These are phyloP conservation scores for Plenodomus biglobosus DNA, from an alignment of 2,329 filamentous ascomycete genomes.

Conservation along the genomic window DNA sequence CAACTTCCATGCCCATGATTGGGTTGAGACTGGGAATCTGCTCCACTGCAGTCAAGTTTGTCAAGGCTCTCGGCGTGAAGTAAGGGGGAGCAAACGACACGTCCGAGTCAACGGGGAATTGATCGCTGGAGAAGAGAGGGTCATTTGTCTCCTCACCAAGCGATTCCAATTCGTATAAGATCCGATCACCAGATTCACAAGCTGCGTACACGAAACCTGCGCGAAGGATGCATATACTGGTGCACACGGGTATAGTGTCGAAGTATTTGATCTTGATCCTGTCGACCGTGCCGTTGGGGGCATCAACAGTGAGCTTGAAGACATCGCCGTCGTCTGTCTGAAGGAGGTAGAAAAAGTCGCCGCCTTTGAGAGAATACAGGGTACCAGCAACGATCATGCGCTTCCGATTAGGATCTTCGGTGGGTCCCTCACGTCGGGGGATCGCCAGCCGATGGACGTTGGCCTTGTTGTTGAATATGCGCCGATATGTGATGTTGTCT, in stretches of 20 bases:
- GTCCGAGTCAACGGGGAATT: conserved; percentile 74
- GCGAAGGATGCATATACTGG: conserved; percentile 87
- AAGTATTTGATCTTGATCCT: conserved; percentile 95
- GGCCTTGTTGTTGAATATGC: conserved; percentile 72
- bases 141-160: conserved; percentile 95
- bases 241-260: conserved; percentile 87
- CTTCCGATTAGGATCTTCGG: conserved; percentile 90
- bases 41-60: conserved; percentile 84
- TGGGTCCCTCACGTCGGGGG: conserved; percentile 80
- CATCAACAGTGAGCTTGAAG: conserved; percentile 93
- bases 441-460: conserved; percentile 87
- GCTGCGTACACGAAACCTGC: conserved; percentile 94
- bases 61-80: conserved; percentile 76
- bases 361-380: conserved; percentile 96
- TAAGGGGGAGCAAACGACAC: conserved; percentile 76
- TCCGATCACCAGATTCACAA: conserved; percentile 88
- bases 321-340: conserved; percentile 98
- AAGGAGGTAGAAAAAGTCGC: conserved; percentile 88
- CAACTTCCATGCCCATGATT: conserved; percentile 85
- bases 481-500: conserved; percentile 94
- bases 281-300: conserved; percentile 67
- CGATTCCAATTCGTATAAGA: conserved; percentile 97
- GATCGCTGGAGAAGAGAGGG: conserved; percentile 78
- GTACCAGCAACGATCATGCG: conserved; percentile 84
- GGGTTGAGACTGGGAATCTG: conserved; percentile 88